These are phyloP conservation scores for Aspergillus incahuasiensis DNA, from an alignment of 495 filamentous ascomycete genomes.

Conservation along the genomic window DNA sequence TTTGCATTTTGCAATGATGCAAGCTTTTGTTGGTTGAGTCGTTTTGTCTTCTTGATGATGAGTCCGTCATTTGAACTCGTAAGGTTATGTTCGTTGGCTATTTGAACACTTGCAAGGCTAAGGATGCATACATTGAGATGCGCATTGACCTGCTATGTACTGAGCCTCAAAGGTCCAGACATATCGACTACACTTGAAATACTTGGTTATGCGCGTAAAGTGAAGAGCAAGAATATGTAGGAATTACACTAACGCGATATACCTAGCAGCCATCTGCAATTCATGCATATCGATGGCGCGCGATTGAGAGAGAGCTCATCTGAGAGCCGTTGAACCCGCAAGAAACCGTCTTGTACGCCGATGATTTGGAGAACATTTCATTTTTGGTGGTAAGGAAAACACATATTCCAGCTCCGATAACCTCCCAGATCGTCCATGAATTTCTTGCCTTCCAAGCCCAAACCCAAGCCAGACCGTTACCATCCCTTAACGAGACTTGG, in stretches of 20 bases:
- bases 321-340: slow-evolving; percentile 19
- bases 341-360: slow-evolving; percentile 23
- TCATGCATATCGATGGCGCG: slow-evolving; percentile 21
- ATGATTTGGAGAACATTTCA: slow-evolving; percentile 17
- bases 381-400: slow-evolving; percentile 20
- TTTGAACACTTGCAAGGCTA: too few relatives aligned
- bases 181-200: neutral
- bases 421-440: slow-evolving; percentile 22
- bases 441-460: slow-evolving; percentile 15
- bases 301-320: slow-evolving; percentile 23
- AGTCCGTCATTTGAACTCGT: too few relatives aligned
- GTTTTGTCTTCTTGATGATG: too few relatives aligned
- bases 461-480: slow-evolving; percentile 32
- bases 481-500: slow-evolving; percentile 75
- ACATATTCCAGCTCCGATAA: slow-evolving; percentile 28
- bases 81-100: too few relatives aligned
- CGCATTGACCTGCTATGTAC: neutral
- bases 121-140: too few relatives aligned
- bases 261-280: slow-evolving; percentile 17
- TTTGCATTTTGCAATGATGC: too few relatives aligned
- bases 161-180: neutral
- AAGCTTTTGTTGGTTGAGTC: too few relatives aligned
- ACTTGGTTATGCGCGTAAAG: neutral
- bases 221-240: neutral
- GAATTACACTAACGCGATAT: slow-evolving; percentile 16